Base-by-base conservation (phyloP, 2,329 filamentous ascomycete genomes). In the Diaporthe sp. region DNA sequence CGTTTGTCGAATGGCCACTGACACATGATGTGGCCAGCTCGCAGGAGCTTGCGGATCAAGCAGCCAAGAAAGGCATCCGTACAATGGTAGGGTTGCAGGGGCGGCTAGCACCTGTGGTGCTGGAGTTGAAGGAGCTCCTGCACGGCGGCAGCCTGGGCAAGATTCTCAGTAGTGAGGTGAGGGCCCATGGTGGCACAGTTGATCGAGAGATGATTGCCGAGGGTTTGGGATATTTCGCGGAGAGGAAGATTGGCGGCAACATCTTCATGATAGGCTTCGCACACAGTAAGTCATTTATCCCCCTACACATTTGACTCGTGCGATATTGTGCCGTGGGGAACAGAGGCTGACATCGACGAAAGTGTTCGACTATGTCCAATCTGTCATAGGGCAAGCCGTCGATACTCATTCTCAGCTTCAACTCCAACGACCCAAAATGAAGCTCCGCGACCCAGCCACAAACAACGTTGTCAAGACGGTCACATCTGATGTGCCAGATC, bases 1-100 rank as follows among this genome's bases (percentile, higher is more conserved):
- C 89, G 0, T 92, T 84, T 74, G 85, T 90, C 0, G 90, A 92
- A 82, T 92, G 90, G 89, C 91, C 90, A 8, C 82, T 92, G 0
- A 88, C 88, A 0, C 81, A 87, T 20, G 85, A 88, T 72, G 80
- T 82, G 0, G 74, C 79, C 2, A 82, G 85, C 1, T 88, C 86
- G 0, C 78, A 80, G 22, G 86, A 88, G 58, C 81, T 92, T 73
- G 82, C 82, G 0, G 79, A 79, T 0, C 75, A 84, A 1, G 86
- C 84, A 0, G 79, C 76, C 3, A 71, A 82, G 34, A 71, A 42
- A 25, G 67, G 53, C 20, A 37, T 15, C 7, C 82, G 81, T 44
- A 87, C 85, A 2, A 81, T 90, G 4, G 85, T 92, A 0, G 89
- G 88, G 0, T 75, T 91, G 2, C 90, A 92, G 78, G 89, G 88